Evolutionary conservation across 2,329 filamentous ascomycete species (phyloP).

Genomic region (Penicillium sp.): DNA sequence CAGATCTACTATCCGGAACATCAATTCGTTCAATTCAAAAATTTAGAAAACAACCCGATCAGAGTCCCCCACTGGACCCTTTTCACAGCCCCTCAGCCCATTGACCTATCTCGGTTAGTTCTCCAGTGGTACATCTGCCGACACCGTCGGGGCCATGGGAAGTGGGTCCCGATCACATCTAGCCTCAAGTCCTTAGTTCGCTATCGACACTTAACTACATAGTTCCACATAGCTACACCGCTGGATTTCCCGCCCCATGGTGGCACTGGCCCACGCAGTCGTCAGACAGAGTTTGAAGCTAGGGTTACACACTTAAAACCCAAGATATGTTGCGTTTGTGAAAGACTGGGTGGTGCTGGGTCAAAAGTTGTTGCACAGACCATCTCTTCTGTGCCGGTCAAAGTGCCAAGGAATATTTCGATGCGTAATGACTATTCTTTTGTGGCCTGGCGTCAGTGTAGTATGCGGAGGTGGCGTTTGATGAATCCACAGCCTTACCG

Average conservation of each 20-base stretch:
- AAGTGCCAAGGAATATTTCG: not conserved
- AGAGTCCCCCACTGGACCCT: too few relatives aligned
- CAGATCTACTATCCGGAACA: too few relatives aligned
- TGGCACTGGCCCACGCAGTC: not conserved
- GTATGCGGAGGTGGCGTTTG: slow-evolving; percentile 2
- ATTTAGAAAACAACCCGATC: not conserved
- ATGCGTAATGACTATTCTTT: not conserved
- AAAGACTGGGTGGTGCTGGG: too few relatives aligned
- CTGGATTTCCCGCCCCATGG: not conserved
- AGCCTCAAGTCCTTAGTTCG: not conserved
- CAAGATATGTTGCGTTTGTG: too few relatives aligned
- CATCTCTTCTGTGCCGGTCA: not conserved
- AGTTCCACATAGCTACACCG: not conserved
- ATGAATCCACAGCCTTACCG: slow-evolving; percentile 2
- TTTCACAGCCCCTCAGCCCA: not conserved
- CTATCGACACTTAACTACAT: not conserved
- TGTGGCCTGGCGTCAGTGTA: not conserved
- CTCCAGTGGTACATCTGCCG: not conserved
- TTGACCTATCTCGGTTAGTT: not conserved
- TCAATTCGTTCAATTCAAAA: too few relatives aligned
- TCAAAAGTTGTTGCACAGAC: not conserved
- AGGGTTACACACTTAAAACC: not conserved
- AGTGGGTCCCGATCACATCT: slow-evolving; percentile 1
- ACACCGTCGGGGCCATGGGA: not conserved
- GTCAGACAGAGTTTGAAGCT: not conserved